Evolutionary conservation across 768 basidiomycete species (phyloP), one percentile per base, ranked within the genome.

Genomic region (Hirschioporus abietinus): DNA sequence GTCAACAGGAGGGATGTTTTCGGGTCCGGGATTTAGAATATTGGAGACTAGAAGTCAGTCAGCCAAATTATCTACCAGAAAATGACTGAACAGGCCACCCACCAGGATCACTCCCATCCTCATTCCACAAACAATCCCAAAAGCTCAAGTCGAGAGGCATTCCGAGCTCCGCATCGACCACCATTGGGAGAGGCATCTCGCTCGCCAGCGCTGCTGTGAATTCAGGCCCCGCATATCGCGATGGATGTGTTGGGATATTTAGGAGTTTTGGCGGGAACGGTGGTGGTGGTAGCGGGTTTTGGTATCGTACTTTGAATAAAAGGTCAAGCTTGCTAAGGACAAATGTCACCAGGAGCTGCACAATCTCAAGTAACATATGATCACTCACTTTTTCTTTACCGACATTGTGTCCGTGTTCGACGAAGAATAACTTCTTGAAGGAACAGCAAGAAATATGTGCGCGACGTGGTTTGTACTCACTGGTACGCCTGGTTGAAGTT

Each of bases 201-300:
- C 88, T 87, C 0, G 92, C 90, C 42, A 97, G 79, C 7, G 88
- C 84, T 68, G 92, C 86, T 36, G 96, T 84, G 71, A 95, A 96
- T 71, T 92, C 92, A 7, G 93, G 91, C 23, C 86, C 85, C 18
- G 93, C 90, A 75, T 97, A 95, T 59, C 96, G 91, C 75, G 86
- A 84, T 6, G 95, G 90, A 74, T 92, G 86, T 35, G 96, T 97
- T n/a, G 91, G 88, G 65, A 98, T 91, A 67, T 96, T 86, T 72
- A 99, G 83, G 3, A 99, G 79, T 78, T 97, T 96, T 27, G 97
- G 96, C 7, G 97, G 97, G 82, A 93, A 98, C 82, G 97, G 95
- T 34, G 97, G 97, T 15, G 95, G 83, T 1, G 96, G 96, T 1
- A 99, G 86, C 1, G 96, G 95, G 78, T 99, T 97, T 57, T 89